Evolutionary conservation across 371 early-diverging fungal species (phyloP), one percentile per base, ranked within the genome.

Genomic region (Blastocladiella emersonii): DNA sequence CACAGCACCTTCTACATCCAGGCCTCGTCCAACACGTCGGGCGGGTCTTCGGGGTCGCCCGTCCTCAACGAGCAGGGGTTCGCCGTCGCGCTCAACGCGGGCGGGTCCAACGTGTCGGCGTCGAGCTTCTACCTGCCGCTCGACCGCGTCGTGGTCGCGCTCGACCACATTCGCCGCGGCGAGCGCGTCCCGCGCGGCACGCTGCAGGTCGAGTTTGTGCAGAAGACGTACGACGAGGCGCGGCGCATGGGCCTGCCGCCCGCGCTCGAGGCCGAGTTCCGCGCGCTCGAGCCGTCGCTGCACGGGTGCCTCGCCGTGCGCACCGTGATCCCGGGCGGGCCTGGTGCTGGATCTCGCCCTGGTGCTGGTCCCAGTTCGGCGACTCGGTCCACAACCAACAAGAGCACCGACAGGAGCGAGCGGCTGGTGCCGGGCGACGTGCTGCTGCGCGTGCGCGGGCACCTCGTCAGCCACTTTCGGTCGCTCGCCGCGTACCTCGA

Each of bases 381-480:
- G n/a, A n/a, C n/a, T n/a, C n/a, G n/a, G n/a, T n/a, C n/a, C n/a
- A n/a, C n/a, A n/a, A n/a, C n/a, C n/a, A n/a, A n/a, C n/a, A n/a
- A n/a, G n/a, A n/a, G n/a, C n/a, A 13, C 39, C 39, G 39, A 39
- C 39, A n/a, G n/a, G n/a, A n/a, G n/a, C n/a, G 39, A 13, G 8
- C 68, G 76, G 17, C 69, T 96, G 57, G 86, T 89, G 53, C 86
- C 88, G 59, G 93, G 95, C n/a, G 96, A 96, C 72, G 83, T 96
- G n/a, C 72, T 87, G 23, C 66, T 93, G 12, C 75, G 83, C 1
- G 78, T 93, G 41, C 86, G 93, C 66, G 89, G 83, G 8, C 67
- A 80, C 56, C 74, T 84, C 23, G 75, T 91, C 27, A 85, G 87
- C 21, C 85, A 85, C 61, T 96, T 96, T 77, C 89, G 87, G 2